A percentile compares a stretch with the other conserved stretches of the same genome.
Evolutionary conservation across 345 rosid species (phyloP).

Genomic region (Bruguiera parviflora): DNA sequence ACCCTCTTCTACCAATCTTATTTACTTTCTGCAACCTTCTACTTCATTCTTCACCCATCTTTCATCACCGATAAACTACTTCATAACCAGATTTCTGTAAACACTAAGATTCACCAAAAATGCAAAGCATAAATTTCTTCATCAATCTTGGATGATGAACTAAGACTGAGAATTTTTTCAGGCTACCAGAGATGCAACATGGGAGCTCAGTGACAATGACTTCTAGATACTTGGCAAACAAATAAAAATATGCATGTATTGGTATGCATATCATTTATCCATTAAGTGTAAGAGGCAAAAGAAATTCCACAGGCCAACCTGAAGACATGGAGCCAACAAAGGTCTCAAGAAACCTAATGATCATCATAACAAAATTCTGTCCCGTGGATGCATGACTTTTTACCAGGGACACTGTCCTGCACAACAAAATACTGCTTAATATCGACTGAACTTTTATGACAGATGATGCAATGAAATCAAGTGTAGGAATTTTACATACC

Average conservation of each 20-base stretch:
- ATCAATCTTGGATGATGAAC: too few relatives aligned
- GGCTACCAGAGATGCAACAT: neutral
- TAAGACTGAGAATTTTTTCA: neutral
- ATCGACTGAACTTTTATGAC: conserved; percentile 11
- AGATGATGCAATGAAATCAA: conserved; percentile 5
- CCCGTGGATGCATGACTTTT: conserved; percentile 63
- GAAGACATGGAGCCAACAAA: conserved; percentile 97
- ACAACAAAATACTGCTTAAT: conserved; percentile 28
- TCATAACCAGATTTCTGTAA: neutral
- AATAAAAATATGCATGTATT: neutral
- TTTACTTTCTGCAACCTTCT: too few relatives aligned
- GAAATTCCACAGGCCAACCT: conserved; percentile 44
- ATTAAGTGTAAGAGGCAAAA: conserved; percentile 6
- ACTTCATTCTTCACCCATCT: too few relatives aligned
- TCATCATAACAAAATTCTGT: conserved; percentile 77
- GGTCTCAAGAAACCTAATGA: conserved; percentile 91
- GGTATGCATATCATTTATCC: neutral
- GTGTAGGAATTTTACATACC: conserved; percentile 45
- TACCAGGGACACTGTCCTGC: conserved; percentile 93
- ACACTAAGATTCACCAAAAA: neutral
- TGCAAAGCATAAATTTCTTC: neutral
- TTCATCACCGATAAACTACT: too few relatives aligned
- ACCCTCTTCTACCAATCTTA: too few relatives aligned
- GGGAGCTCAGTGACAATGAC: too few relatives aligned
- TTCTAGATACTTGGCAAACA: neutral